Evolutionary conservation across 768 basidiomycete species (phyloP), one percentile per base, ranked within the genome.

Genomic region (Trametes punicea): DNA sequence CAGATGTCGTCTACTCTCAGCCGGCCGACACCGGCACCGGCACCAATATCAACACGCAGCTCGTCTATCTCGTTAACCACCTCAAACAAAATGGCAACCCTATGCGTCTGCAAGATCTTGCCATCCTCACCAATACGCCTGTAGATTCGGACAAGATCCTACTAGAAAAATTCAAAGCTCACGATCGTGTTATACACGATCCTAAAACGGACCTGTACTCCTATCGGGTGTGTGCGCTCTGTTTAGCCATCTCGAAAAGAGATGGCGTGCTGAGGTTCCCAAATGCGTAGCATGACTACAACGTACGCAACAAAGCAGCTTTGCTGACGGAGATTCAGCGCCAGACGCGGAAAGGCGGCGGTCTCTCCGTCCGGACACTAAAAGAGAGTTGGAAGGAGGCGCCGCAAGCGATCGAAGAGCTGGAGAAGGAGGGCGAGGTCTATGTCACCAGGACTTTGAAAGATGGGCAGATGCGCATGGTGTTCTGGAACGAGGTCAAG

Each of bases 381-480:
- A 93, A 94, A 65, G 93, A 96, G 68, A 87, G 89, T 13, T 97
- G 93, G 92, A 88, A 90, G 63, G 89, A 90, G 62, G 89, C 93
- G 0, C 86, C 87, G 1, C 73, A 78, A 40, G 90, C 88, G 0
- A 85, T 95, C 40, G 90, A 93, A 66, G 90, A 94, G 69, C 77
- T 95, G n/a, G 91, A 93, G 69, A 82, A 88, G 65, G 88, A 90
- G 63, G 92, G 91, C 0, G 88, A 93, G 53, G 90, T 93, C 1
- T 78, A 93, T 36, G 88, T 93, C n/a, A 94, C 89, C 16, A 79
- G 93, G 41, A 90, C 90, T 0, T 73, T 81, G 45, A 94, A 92
- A 67, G 91, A 94, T 63, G 87, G 87, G 0, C 86, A 90, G 62
- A 73, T 89, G 66, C 80, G 85, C 48, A 87, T 89, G 83, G 91